Conservation (phyloP, 306 rosid genomes). For the Datisca glomerata region DNA sequence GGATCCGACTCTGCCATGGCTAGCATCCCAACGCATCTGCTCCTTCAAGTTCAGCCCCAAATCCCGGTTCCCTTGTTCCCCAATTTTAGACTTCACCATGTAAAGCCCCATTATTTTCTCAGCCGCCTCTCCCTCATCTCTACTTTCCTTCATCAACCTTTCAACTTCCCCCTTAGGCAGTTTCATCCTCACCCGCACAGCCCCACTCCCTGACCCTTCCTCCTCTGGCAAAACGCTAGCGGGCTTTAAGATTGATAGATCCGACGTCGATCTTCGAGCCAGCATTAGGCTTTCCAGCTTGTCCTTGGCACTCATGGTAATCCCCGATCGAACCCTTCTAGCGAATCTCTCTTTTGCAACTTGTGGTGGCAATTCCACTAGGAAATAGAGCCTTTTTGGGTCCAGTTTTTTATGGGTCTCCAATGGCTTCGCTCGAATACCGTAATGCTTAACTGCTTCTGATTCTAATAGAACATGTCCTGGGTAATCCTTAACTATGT, state of each 20-base stretch:
- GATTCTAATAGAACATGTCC: constrained; percentile 68
- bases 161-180: constrained; percentile 67
- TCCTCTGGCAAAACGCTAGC: constrained; percentile 14
- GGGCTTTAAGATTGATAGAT: constrained; percentile 44
- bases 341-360: constrained; percentile 19
- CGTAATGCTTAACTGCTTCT: constrained; percentile 71
- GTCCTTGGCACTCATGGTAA: constrained; percentile 83
- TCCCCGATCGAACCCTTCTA: constrained; percentile 70
- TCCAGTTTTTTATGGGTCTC: constrained; percentile 29
- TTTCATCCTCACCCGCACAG: constrained; percentile 50
- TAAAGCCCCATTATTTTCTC: constrained; percentile 58
- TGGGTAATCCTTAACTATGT: constrained; percentile 44
- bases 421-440: constrained; percentile 60
- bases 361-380: constrained; percentile 65
- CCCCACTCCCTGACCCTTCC: constrained; percentile 8
- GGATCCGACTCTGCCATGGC: constrained; percentile 8
- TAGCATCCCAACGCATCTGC: too few species aligned
- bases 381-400: constrained; percentile 61
- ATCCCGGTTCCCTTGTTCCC: too few species aligned
- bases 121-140: constrained; percentile 50
- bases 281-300: constrained; percentile 64
- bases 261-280: constrained; percentile 58
- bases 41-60: constrained; percentile 6
- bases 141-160: constrained; percentile 51
- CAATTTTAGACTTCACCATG: constrained; percentile 19